Percentiles rank a stretch among this genome's conserved stretches.
Evolutionary conservation across 352 stramenopile species (phyloP).

Genomic region (Globisporangium lucens): DNA sequence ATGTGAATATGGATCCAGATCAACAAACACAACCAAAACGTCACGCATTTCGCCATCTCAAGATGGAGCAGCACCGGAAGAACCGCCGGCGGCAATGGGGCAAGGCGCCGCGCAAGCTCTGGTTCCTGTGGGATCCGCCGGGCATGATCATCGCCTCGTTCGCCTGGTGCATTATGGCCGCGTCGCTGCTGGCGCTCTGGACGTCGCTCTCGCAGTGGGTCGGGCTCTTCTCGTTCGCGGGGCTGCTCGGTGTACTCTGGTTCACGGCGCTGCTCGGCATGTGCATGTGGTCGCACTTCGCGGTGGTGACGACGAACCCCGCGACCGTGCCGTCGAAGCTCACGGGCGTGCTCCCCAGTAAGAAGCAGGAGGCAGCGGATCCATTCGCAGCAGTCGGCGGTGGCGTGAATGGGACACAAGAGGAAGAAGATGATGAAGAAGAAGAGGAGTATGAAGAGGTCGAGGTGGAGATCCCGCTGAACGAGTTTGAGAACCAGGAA

Average conservation of each 20-base stretch:
- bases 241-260: conserved; percentile 37
- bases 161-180: conserved; percentile 51
- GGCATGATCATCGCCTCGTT: conserved; percentile 66
- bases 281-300: conserved; percentile 68
- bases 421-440: conserved; percentile 21
- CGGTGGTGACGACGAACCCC: conserved; percentile 76
- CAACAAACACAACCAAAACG: background rate
- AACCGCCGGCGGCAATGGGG: background rate
- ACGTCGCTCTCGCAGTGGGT: conserved; percentile 54
- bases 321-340: conserved; percentile 58
- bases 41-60: background rate
- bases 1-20: background rate
- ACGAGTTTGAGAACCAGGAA: conserved; percentile 62
- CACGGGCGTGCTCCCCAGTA: conserved; percentile 16
- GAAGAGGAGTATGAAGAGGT: conserved; percentile 34
- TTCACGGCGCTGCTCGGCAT: conserved; percentile 60
- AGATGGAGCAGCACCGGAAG: conserved; percentile 4
- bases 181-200: conserved; percentile 40
- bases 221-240: conserved; percentile 45
- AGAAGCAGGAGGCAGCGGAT: background rate
- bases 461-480: conserved; percentile 59
- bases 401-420: background rate
- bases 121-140: conserved; percentile 64
- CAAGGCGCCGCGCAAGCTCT: conserved; percentile 17
- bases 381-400: background rate